Conservation (phyloP, 2,329 filamentous ascomycete species). For the Sclerotinia borealis region DNA sequence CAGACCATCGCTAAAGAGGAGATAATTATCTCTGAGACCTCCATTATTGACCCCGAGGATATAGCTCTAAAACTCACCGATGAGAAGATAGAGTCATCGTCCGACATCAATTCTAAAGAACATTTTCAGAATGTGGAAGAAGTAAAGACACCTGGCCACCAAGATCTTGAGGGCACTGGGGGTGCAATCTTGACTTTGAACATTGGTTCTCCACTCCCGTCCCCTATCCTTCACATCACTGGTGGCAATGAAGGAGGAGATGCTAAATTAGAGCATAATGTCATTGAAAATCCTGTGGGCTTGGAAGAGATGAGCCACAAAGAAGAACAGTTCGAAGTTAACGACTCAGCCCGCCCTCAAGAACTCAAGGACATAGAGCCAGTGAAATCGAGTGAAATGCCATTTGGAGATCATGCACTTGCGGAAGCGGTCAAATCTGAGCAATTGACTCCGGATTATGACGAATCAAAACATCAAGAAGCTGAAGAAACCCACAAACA, state of each 20-base stretch:
- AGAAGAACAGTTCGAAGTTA: not conserved
- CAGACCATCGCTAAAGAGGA: not conserved
- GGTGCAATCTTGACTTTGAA: not conserved
- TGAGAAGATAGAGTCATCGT: not conserved
- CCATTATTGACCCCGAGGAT: too few species aligned
- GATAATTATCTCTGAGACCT: not conserved
- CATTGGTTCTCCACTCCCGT: not conserved
- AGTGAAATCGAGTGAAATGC: not conserved
- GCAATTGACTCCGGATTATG: not conserved
- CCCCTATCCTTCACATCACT: not conserved
- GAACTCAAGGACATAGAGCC: not conserved
- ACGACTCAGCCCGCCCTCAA: not conserved
- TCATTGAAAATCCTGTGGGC: not conserved
- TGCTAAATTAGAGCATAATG: not conserved
- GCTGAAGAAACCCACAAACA: not conserved
- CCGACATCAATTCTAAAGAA: not conserved
- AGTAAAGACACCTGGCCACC: not conserved
- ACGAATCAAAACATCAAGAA: not conserved
- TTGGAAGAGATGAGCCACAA: not conserved
- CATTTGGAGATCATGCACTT: not conserved
- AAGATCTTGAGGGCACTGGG: not conserved
- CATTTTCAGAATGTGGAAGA: not conserved
- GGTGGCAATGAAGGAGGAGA: not conserved
- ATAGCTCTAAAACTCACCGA: not conserved
- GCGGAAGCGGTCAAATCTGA: not conserved